These are phyloP conservation scores for Pythium angustatum DNA, from an alignment of 352 stramenopile genomes.

Conservation along the genomic window DNA sequence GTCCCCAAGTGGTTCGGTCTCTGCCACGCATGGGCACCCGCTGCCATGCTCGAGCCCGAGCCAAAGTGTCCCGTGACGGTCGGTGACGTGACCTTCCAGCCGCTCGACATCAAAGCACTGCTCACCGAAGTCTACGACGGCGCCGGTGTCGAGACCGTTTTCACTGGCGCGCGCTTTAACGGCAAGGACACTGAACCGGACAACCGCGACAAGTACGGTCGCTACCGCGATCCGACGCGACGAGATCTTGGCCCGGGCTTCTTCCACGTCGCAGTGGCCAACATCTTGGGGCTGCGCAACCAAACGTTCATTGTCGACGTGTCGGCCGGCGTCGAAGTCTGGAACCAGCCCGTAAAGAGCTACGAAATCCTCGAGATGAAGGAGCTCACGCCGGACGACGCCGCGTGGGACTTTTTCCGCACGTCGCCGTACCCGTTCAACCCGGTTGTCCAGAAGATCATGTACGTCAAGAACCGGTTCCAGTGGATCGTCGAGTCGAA, in stretches of 20 bases:
- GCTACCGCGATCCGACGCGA: constrained; percentile 36
- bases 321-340: constrained; percentile 38
- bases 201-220: constrained; percentile 44
- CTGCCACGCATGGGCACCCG: constrained; percentile 21
- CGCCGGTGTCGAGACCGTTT: constrained; percentile 34
- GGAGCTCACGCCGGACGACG: constrained; percentile 36
- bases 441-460: constrained; percentile 21
- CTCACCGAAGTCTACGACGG: constrained; percentile 29
- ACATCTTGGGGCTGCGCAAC: constrained; percentile 47
- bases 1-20: constrained; percentile 13
- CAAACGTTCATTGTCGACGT: constrained; percentile 45
- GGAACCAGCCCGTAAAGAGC: constrained; percentile 59
- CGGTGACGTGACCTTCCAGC: constrained; percentile 34
- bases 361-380: constrained; percentile 39
- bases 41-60: constrained; percentile 8
- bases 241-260: constrained; percentile 56
- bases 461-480: constrained; percentile 46
- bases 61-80: constrained; percentile 33
- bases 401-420: constrained; percentile 21
- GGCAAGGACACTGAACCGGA: constrained; percentile 30
- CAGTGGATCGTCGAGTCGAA: constrained; percentile 47
- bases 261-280: constrained; percentile 29
- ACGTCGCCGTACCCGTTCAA: constrained; percentile 45
- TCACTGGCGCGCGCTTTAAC: constrained; percentile 44
- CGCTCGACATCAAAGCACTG: constrained; percentile 30